phyloP scores from a whole-genome alignment of 169 alveolate genomes.

The Eimeria zaria region DNA sequence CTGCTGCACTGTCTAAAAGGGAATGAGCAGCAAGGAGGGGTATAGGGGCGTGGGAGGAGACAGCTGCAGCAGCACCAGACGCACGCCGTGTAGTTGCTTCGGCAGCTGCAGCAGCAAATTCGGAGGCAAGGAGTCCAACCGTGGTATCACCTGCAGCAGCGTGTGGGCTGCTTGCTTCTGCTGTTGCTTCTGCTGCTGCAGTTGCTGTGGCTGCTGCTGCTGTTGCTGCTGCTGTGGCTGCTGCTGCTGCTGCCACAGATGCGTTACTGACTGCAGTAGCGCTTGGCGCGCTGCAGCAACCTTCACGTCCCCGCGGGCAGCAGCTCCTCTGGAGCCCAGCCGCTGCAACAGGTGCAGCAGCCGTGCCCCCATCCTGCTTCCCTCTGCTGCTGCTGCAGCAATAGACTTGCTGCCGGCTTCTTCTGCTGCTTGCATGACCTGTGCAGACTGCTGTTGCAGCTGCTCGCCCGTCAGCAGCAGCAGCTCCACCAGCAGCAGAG shows the following conservation, averaged over 20 bases:
- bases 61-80: not conserved
- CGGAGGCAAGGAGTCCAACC: slow-evolving; percentile 26
- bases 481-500: slow-evolving; percentile 39
- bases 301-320: not conserved
- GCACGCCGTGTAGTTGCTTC: slow-evolving; percentile 23
- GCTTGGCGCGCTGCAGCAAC: slow-evolving; percentile 54
- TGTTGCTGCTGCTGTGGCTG: slow-evolving; percentile 28
- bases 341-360: slow-evolving; percentile 65
- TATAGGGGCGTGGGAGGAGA: not conserved
- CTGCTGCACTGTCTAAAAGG: not conserved
- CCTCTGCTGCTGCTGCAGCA: slow-evolving; percentile 74
- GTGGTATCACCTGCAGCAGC: slow-evolving; percentile 42
- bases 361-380: slow-evolving; percentile 33
- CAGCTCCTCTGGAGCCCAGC: slow-evolving; percentile 32
- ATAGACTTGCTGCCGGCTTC: slow-evolving; percentile 18
- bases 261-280: slow-evolving; percentile 11
- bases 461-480: slow-evolving; percentile 40
- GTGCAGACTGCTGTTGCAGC: slow-evolving; percentile 36
- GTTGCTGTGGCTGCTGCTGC: slow-evolving; percentile 43
- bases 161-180: slow-evolving; percentile 48
- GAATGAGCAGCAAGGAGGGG: slow-evolving; percentile 14
- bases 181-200: no score
- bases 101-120: slow-evolving; percentile 20
- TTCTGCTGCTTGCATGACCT: not conserved
- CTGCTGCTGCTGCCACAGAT: slow-evolving; percentile 46